Evolutionary conservation across 192 early-diverging fungal genomes (phyloP).

Genomic region (Chytriomyces confervae): DNA sequence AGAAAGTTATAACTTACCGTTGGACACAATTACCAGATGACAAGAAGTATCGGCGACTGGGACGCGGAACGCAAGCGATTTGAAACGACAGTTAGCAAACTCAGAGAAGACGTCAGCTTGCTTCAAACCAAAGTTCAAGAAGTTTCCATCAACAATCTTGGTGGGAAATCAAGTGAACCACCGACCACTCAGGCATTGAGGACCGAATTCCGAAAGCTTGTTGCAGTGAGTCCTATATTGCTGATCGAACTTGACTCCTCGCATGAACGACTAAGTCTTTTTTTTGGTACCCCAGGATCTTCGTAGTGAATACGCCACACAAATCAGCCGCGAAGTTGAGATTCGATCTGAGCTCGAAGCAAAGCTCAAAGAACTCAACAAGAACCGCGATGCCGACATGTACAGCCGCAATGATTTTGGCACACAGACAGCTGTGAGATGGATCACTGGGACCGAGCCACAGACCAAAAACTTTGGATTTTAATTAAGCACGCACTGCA

Average conservation of each 20-base stretch:
- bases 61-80: constrained; percentile 31
- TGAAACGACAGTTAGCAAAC: constrained; percentile 22
- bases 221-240: constrained; percentile 26
- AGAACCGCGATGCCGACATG: constrained; percentile 22
- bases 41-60: constrained; percentile 22
- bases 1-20: not conserved
- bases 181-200: constrained; percentile 34
- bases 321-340: constrained; percentile 22
- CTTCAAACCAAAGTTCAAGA: constrained; percentile 39
- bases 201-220: constrained; percentile 47
- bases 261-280: not conserved
- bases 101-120: constrained; percentile 26
- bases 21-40: not conserved
- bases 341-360: constrained; percentile 24
- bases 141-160: constrained; percentile 36
- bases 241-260: not conserved
- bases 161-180: constrained; percentile 19
- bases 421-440: constrained; percentile 23
- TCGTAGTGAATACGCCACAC: constrained; percentile 27
- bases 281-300: constrained; percentile 9
- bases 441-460: constrained; percentile 17
- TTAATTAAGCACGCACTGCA: not conserved
- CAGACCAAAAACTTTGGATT: constrained; percentile 17
- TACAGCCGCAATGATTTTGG: constrained; percentile 23
- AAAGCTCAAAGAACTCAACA: constrained; percentile 4